Evolutionary conservation across 495 filamentous ascomycete genomes (phyloP).

Genomic region (Lepidopterella palustris): DNA sequence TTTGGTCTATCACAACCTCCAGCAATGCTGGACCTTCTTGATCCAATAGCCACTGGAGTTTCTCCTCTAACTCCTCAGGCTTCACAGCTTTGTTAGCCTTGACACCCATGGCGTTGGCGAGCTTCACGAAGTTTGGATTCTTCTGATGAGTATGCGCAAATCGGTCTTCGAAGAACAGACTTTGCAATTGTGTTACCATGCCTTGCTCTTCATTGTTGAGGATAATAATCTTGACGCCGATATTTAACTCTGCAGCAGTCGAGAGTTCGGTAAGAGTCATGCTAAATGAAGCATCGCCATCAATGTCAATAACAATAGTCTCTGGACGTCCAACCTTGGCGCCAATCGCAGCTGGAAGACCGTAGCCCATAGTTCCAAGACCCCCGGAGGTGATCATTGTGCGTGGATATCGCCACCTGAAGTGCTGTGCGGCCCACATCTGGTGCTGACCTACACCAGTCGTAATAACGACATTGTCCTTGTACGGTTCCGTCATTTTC

Average conservation of each 20-base stretch:
- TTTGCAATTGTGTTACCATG: conserved; percentile 97
- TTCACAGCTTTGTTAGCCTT: conserved; percentile 58
- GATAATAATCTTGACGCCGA: conserved; percentile 84
- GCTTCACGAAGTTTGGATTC: conserved; percentile 87
- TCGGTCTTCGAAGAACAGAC: conserved; percentile 85
- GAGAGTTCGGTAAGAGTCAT: conserved; percentile 92
- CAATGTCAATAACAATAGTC: conserved; percentile 83
- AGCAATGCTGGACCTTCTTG: conserved; percentile 42
- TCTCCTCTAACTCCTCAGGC: conserved; percentile 67
- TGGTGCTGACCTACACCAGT: conserved; percentile 95
- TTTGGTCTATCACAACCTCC: conserved; percentile 56
- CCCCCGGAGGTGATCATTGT: conserved; percentile 89
- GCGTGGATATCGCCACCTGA: conserved; percentile 78
- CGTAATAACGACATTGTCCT: conserved; percentile 74
- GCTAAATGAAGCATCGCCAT: conserved; percentile 89
- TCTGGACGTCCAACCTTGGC: conserved; percentile 90
- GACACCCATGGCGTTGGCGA: conserved; percentile 55
- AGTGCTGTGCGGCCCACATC: conserved; percentile 97
- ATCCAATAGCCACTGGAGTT: conserved; percentile 83
- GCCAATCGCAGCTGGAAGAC: conserved; percentile 86
- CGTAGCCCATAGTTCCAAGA: conserved; percentile 92
- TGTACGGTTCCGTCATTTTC: conserved; percentile 62
- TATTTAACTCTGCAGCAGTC: conserved; percentile 84
- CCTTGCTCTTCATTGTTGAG: conserved; percentile 96
- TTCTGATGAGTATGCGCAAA: conserved; percentile 88